phyloP scores from a whole-genome alignment of 2,329 filamentous ascomycete genomes.

The Chaetomiaceae sp. region DNA sequence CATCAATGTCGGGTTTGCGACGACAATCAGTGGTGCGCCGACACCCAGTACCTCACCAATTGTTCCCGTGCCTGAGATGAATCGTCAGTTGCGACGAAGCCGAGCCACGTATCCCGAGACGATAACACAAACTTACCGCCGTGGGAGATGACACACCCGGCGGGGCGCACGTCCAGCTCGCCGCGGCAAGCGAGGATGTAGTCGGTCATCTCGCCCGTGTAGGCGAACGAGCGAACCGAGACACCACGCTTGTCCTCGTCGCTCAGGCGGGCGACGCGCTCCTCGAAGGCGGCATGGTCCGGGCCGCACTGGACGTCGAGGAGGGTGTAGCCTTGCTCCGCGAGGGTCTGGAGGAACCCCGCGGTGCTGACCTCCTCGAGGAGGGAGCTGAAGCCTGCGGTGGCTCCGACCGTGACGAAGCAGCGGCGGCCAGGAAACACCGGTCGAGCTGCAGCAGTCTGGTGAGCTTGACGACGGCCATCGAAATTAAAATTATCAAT shows the following conservation, averaged over 20 bases:
- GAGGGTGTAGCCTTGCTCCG: constrained; percentile 59
- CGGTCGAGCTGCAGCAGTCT: not conserved
- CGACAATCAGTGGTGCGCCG: constrained; percentile 74
- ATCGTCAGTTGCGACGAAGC: constrained; percentile 5
- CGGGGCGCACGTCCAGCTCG: constrained; percentile 40
- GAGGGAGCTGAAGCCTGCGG: constrained; percentile 72
- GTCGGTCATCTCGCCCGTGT: constrained; percentile 55
- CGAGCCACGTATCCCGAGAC: not conserved
- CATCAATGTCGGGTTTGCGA: constrained; percentile 76
- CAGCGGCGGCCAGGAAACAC: constrained; percentile 38
- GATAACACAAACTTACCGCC: constrained; percentile 57
- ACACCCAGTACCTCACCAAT: constrained; percentile 77
- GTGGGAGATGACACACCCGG: constrained; percentile 81
- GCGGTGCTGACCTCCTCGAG: constrained; percentile 60
- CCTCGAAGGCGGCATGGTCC: constrained; percentile 39
- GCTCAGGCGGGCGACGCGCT: constrained; percentile 26
- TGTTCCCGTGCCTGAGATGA: constrained; percentile 69
- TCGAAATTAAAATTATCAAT: not conserved
- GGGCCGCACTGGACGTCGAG: constrained; percentile 34
- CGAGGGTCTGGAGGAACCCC: constrained; percentile 59
- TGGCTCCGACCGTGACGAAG: constrained; percentile 90
- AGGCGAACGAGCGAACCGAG: constrained; percentile 59
- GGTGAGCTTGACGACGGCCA: constrained; percentile 6
- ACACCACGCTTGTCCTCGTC: constrained; percentile 35
- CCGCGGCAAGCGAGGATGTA: constrained; percentile 55